Evolutionary conservation across 2,329 filamentous ascomycete genomes (phyloP), one percentile per base, ranked within the genome.

Genomic region (Claviceps maximensis): DNA sequence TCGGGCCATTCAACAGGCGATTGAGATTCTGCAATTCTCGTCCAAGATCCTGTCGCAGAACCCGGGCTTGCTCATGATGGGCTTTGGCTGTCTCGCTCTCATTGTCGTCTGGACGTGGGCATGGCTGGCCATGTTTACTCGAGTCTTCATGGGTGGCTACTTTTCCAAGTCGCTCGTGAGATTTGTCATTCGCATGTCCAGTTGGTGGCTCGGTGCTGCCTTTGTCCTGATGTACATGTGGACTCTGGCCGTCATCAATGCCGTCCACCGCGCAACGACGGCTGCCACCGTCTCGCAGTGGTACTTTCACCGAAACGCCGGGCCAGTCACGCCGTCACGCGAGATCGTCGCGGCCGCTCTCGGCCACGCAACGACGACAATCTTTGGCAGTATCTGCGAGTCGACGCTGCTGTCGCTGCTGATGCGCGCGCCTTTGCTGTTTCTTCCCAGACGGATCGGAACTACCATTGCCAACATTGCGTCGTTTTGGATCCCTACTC

Each of bases 221-320:
- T 98, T 96, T 70, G 81, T 96, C 59, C 72, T 97, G 55, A 86
- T 96, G 73, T 97, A 96, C 68, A 83, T 97, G 60, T 98, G 93
- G 93, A 93, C 89, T 0, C 74, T 96, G 44, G 86, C 87, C 2
- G 81, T 97, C 54, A 83, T 95, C 64, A 85, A 89, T 54, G 89
- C 89, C 19, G 79, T 97, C 23, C 91, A 98, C 67, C 84, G 93
- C 54, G 84, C 88, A 23, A 93, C 90, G 17, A 95, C 91, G 15
- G 91, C 89, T 25, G 93, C 93, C 12, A 95, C 91, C 0, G 91
- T 97, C 25, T 95, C 89, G 42, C 93, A 98, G 68, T 98, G 93
- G 93, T 98, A 98, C 69, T 98, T 97, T 68, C 91, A 97, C 68
- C 88, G 93, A 57, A 86, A 94, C 61, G 82, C 83, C 4, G 79